Evolutionary conservation across 1,284 basidiomycete species (phyloP), one percentile per base, ranked within the genome.

Genomic region (Sporisorium scitamineum): DNA sequence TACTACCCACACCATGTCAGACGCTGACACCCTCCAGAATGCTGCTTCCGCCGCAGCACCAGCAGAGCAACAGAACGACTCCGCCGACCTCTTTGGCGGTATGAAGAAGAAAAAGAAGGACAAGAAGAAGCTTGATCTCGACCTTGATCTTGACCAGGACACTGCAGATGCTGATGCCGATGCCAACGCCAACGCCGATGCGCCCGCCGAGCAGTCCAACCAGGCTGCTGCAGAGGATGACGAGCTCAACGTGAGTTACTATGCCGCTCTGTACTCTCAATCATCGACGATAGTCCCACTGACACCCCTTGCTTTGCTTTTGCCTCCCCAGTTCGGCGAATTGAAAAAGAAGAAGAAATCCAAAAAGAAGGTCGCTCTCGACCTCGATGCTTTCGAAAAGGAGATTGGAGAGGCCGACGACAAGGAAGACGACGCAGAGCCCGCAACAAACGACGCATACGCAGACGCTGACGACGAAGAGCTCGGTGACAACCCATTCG

Each of bases 61-160:
- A 47, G 54, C 50, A 54, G 61, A 58, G 47, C 53, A 65, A 61
- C 68, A 76, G 27, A 91, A 93, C 44, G 92, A 93, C 48, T 88
- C 90, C 82, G 92, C 92, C 80, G 89, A 92, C 56, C 92, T 94
- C 90, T 94, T 94, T 82, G 93, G 91, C 7, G 93, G 93, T 82
- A 84, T 94, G 83, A 94, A 94, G 89, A 94, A 94, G 89, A 94
- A 94, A 87, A 94, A 93, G 62, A 86, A 86, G 87, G 93, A 93
- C 88, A 93, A 94, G 88, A 93, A 93, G 86, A 92, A 93, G 69
- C 92, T 94, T 61, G 93, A 94, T 84, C 87, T 94, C 61, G 93
- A 77, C 44, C 56, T 79, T 52, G 71, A 72, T 14, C 71, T 76
- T 34, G 80, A 79, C 53, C 67, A 80, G 16, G 70, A 70, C 34